phyloP scores from a whole-genome alignment of 2,329 filamentous ascomycete genomes.

The Fonsecaea pedrosoi region DNA sequence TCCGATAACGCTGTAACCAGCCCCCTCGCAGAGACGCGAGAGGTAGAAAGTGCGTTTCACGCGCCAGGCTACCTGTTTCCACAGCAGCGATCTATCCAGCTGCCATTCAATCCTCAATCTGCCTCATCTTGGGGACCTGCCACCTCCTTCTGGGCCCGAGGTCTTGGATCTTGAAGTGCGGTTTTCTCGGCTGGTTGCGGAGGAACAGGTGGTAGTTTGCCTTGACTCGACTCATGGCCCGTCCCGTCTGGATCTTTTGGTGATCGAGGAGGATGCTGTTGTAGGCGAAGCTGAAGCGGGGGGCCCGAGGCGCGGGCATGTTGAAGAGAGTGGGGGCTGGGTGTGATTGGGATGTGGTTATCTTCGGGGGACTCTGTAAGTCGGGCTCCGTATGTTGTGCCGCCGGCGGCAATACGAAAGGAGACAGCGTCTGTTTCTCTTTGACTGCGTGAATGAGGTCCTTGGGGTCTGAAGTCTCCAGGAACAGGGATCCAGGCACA shows the following conservation, averaged over 20 bases:
- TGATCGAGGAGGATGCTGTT: constrained; percentile 39
- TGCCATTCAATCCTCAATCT: constrained; percentile 25
- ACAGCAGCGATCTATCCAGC: not conserved
- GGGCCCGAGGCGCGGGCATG: constrained; percentile 14
- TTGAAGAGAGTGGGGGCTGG: not conserved
- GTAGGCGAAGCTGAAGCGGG: constrained; percentile 37
- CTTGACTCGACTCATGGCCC: constrained; percentile 35
- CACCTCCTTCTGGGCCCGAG: constrained; percentile 31
- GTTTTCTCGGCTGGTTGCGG: constrained; percentile 37
- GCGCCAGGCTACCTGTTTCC: not conserved
- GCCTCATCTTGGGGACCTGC: constrained; percentile 35
- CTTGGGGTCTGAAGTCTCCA: not conserved
- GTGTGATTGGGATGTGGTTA: not conserved
- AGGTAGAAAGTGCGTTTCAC: not conserved
- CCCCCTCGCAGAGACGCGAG: not conserved
- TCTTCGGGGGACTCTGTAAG: not conserved
- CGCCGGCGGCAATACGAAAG: constrained; percentile 8
- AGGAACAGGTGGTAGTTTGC: constrained; percentile 40
- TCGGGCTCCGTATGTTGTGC: not conserved
- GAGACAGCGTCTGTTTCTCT: not conserved
- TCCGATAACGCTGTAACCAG: not conserved
- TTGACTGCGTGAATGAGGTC: not conserved
- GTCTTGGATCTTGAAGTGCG: constrained; percentile 29
- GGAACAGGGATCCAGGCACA: not conserved
- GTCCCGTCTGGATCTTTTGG: constrained; percentile 35